phyloP scores from a whole-genome alignment of 2,329 filamentous ascomycete genomes.

The Colletotrichum higginsianum region DNA sequence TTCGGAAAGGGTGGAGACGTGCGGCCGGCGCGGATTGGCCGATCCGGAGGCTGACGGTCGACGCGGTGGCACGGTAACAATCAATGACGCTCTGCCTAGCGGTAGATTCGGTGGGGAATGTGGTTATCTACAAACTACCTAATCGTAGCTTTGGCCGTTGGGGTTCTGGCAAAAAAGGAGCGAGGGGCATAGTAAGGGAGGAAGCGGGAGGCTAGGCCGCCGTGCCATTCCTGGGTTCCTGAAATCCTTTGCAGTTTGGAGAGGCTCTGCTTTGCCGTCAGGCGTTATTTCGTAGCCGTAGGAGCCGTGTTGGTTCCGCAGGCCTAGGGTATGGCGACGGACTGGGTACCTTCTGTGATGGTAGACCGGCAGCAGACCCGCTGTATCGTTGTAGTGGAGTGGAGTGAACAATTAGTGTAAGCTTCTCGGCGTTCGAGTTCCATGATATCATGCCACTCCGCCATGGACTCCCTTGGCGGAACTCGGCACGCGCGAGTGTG shows the following conservation, averaged over 20 bases:
- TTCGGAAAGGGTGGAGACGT: constrained; percentile 24
- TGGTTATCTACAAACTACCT: neutral
- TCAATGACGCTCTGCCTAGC: constrained; percentile 24
- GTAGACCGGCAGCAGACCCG: neutral
- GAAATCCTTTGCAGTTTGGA: neutral
- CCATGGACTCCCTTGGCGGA: constrained; percentile 36
- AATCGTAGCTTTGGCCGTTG: constrained; percentile 4
- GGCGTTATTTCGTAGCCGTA: constrained; percentile 4
- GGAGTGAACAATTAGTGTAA: too few relatives aligned
- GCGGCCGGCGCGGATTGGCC: constrained; percentile 30
- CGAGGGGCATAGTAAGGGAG: constrained; percentile 12
- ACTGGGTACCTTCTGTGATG: neutral
- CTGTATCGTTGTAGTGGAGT: neutral
- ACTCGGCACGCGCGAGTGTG: constrained; percentile 30
- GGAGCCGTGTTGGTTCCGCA: constrained; percentile 3
- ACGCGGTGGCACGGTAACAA: neutral
- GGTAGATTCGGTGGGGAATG: constrained; percentile 22
- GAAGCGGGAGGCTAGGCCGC: constrained; percentile 5
- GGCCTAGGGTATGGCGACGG: neutral
- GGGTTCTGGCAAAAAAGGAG: neutral
- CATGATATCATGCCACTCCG: constrained; percentile 40
- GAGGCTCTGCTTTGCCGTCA: constrained; percentile 8
- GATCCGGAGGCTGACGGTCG: constrained; percentile 28
- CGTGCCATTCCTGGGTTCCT: constrained; percentile 18
- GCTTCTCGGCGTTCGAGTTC: constrained; percentile 32